Conservation (phyloP, 805 yeast species). For the Yueomyces sinensis region DNA sequence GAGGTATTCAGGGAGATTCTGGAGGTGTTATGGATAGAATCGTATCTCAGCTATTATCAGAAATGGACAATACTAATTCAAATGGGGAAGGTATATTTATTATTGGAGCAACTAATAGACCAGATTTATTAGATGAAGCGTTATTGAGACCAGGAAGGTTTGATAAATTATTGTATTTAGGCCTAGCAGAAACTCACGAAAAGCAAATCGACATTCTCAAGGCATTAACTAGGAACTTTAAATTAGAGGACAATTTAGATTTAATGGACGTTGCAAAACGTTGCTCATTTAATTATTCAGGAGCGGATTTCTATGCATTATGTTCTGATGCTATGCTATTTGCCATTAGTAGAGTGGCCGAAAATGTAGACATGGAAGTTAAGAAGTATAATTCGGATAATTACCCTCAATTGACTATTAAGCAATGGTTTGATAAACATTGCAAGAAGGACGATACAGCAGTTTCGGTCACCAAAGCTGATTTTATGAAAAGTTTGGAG, state of each 20-base stretch:
- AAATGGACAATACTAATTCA: conserved; percentile 86
- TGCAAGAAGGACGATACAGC: conserved; percentile 54
- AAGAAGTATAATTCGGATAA: conserved; percentile 34
- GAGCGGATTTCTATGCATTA: conserved; percentile 95
- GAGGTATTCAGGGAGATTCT: conserved; percentile 97
- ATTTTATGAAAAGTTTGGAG: conserved; percentile 62
- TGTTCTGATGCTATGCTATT: conserved; percentile 93
- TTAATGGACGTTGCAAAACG: conserved; percentile 43
- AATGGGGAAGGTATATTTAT: conserved; percentile 86
- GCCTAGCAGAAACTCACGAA: conserved; percentile 81
- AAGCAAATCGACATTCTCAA: conserved; percentile 76
- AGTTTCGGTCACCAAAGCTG: conserved; percentile 57
- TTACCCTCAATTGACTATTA: conserved; percentile 38
- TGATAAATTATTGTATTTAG: conserved; percentile 88
- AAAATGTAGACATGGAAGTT: conserved; percentile 56
- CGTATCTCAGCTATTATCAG: conserved; percentile 89
- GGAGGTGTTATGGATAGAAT: conserved; percentile 99
- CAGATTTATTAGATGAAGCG: conserved; percentile 91
- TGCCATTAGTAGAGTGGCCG: conserved; percentile 88
- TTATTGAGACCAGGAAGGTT: conserved; percentile 87
- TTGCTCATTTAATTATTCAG: conserved; percentile 88
- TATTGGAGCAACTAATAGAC: conserved; percentile 97
- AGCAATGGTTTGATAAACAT: conserved; percentile 85
- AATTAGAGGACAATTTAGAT: conserved; percentile 45
- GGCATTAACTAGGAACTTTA: conserved; percentile 80